These are phyloP conservation scores for Brassica carinata DNA, from an alignment of 345 rosid species.

Conservation along the genomic window DNA sequence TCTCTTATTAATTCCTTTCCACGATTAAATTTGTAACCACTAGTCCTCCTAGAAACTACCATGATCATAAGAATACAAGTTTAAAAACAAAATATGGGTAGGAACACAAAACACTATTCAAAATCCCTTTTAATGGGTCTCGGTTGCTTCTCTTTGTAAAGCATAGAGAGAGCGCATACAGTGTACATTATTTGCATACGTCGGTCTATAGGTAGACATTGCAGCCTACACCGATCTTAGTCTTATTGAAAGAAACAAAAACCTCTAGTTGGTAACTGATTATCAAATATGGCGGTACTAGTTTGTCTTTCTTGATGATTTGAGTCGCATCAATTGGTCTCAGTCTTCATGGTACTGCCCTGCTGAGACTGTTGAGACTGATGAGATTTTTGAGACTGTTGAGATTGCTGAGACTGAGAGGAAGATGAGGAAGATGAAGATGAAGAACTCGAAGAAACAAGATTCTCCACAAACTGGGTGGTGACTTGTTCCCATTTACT, in stretches of 20 bases:
- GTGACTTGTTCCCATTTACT: slow-evolving; percentile 36
- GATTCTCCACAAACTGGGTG: slow-evolving; percentile 33
- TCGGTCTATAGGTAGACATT: neutral
- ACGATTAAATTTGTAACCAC: neutral
- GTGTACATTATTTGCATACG: slow-evolving; percentile 5
- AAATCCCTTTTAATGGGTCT: slow-evolving; percentile 21
- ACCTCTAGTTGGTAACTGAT: slow-evolving; percentile 10
- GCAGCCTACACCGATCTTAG: slow-evolving; percentile 27
- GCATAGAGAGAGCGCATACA: slow-evolving; percentile 1
- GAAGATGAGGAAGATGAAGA: neutral
- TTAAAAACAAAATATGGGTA: neutral
- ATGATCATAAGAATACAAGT: neutral
- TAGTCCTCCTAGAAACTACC: neutral
- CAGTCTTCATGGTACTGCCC: neutral
- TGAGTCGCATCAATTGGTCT: neutral
- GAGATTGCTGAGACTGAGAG: neutral
- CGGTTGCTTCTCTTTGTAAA: slow-evolving; percentile 12
- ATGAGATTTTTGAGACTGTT: neutral
- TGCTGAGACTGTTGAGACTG: neutral
- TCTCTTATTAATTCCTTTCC: neutral
- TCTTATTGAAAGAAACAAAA: slow-evolving; percentile 3
- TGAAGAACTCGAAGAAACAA: slow-evolving; percentile 10
- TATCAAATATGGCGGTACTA: slow-evolving; percentile 2
- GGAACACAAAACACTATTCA: slow-evolving; percentile 1
- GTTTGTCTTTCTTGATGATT: slow-evolving; percentile 6